Evolutionary conservation across 2,329 filamentous ascomycete species (phyloP).

Genomic region (Aspergillus quadrilineatus): DNA sequence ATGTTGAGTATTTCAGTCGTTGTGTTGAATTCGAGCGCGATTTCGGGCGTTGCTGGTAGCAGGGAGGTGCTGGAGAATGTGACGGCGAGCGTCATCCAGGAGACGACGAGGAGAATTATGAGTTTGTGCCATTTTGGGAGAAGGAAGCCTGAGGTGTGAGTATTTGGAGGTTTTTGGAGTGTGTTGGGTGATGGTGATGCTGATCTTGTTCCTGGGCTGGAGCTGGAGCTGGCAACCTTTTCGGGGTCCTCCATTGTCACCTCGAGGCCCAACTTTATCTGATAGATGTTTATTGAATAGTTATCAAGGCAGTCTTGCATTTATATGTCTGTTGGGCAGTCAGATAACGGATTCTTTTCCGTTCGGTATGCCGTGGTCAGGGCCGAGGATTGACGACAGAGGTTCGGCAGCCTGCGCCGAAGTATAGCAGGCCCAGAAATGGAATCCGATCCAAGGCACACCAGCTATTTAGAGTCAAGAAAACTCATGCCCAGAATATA

Average conservation of each 20-base stretch:
- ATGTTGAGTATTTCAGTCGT: constrained; percentile 36
- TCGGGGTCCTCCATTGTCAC: neutral
- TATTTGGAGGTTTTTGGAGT: constrained; percentile 14
- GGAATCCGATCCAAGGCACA: too few relatives aligned
- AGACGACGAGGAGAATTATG: constrained; percentile 43
- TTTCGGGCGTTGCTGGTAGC: constrained; percentile 42
- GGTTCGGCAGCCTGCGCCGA: neutral
- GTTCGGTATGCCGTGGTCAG: neutral
- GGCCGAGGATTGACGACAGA: neutral
- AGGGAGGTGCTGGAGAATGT: constrained; percentile 47
- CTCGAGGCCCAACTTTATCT: neutral
- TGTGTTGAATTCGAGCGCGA: constrained; percentile 39
- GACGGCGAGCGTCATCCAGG: constrained; percentile 43
- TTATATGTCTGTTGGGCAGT: neutral
- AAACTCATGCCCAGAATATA: constrained; percentile 12
- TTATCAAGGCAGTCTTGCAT: neutral
- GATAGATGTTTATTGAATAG: neutral
- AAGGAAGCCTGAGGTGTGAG: constrained; percentile 18
- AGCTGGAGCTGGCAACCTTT: neutral
- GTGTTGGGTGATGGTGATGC: neutral
- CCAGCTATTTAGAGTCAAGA: neutral
- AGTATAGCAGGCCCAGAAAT: neutral
- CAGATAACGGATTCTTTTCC: neutral
- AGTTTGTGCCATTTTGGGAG: constrained; percentile 41
- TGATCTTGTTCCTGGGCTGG: neutral